These are phyloP conservation scores for Candida xiaguanensis DNA, from an alignment of 805 yeast species.

Conservation along the genomic window DNA sequence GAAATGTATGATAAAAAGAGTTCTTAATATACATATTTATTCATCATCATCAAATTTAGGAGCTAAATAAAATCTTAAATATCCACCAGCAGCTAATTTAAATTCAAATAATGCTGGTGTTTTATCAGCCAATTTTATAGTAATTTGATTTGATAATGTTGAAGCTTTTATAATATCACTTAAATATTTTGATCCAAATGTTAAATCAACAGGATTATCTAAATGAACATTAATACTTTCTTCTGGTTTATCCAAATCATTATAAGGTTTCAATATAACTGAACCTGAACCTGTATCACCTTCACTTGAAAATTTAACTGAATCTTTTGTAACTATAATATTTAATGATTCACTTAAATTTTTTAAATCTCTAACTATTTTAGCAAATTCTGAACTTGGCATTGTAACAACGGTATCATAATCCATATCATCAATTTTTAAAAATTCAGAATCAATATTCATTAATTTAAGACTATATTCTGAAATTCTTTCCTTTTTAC, in stretches of 20 bases:
- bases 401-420: conserved; percentile 80
- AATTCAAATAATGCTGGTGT: conserved; percentile 94
- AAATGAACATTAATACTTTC: conserved; percentile 71
- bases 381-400: conserved; percentile 87
- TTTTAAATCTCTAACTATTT: conserved; percentile 82
- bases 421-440: conserved; percentile 91
- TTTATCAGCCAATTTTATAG: conserved; percentile 82
- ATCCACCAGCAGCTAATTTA: conserved; percentile 80
- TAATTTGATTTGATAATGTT: conserved; percentile 68
- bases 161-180: conserved; percentile 91
- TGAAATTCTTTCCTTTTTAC: conserved; percentile 83
- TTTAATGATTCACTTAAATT: conserved; percentile 84
- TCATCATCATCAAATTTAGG: conserved; percentile 96
- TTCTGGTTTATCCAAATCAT: conserved; percentile 78
- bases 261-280: conserved; percentile 78
- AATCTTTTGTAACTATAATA: conserved; percentile 84
- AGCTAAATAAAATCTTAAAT: conserved; percentile 92
- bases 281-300: conserved; percentile 92
- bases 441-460: conserved; percentile 95
- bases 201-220: conserved; percentile 81
- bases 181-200: conserved; percentile 89
- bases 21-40: conserved; percentile 21
- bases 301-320: conserved; percentile 82
- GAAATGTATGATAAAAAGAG: conserved; percentile 61
- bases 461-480: conserved; percentile 89